Conservation (phyloP, 495 filamentous ascomycete genomes). For the Podospora comata region DNA sequence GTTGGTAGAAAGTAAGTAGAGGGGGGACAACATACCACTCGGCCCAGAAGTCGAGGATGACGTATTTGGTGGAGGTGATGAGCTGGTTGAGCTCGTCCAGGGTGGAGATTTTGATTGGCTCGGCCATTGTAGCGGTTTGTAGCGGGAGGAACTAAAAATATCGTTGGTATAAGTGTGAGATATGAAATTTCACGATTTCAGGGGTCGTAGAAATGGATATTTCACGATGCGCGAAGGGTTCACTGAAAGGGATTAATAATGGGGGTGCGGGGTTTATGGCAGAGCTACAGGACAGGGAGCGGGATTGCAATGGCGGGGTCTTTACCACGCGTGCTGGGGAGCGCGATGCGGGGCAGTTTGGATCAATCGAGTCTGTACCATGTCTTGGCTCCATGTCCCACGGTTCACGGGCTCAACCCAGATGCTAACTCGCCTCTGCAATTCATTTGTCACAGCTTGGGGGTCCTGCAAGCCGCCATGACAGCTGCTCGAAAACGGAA, state of each 20-base stretch:
- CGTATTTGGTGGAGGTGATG: slow-evolving; percentile 38
- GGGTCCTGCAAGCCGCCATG: no score
- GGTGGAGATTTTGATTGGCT: slow-evolving; percentile 27
- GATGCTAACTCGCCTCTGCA: not conserved
- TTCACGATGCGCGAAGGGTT: not conserved
- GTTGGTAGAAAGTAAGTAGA: slow-evolving; percentile 49
- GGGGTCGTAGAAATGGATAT: not conserved
- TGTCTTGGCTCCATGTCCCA: not conserved
- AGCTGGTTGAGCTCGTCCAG: slow-evolving; percentile 33
- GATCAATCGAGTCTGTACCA: not conserved
- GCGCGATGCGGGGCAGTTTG: not conserved
- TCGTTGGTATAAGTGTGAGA: no score
- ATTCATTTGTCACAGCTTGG: slow-evolving; percentile 5
- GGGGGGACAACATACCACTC: slow-evolving; percentile 69
- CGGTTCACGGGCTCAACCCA: not conserved
- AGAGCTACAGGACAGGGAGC: slow-evolving; percentile 1
- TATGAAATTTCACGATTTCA: not conserved
- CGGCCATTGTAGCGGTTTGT: slow-evolving; percentile 19
- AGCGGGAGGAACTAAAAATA: not conserved
- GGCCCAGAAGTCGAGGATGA: slow-evolving; percentile 52
- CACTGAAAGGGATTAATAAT: not conserved
- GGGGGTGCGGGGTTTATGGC: not conserved
- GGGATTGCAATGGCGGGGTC: not conserved
- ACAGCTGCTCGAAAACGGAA: not conserved
- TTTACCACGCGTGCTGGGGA: not conserved